Percentiles rank a stretch among this genome's conserved stretches.
Conservation (phyloP, 169 alveolate species). For the Plasmodium falciparum region DNA sequence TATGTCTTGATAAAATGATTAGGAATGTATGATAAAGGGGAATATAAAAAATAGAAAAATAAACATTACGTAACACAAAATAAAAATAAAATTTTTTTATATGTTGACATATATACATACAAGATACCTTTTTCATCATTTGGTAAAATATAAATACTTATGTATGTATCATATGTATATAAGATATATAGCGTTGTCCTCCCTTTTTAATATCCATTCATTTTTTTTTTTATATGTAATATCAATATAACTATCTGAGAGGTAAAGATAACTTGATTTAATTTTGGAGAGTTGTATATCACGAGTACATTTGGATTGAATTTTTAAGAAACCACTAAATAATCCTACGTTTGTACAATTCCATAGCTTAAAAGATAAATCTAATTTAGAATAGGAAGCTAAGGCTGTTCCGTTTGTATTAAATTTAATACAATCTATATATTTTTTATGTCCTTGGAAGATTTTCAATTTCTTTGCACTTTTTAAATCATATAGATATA, state of each 20-base stretch:
- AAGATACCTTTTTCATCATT: too few relatives aligned
- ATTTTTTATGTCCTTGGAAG: constrained; percentile 75
- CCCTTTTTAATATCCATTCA: constrained; percentile 62
- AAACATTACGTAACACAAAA: too few relatives aligned
- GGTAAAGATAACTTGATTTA: constrained; percentile 25
- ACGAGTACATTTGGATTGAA: constrained; percentile 46
- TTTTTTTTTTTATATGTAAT: constrained; percentile 56
- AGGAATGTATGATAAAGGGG: too few relatives aligned
- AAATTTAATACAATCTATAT: constrained; percentile 55
- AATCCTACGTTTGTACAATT: constrained; percentile 73
- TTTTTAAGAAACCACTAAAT: constrained; percentile 68
- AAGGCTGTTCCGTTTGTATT: constrained; percentile 38
- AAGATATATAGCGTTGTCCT: constrained; percentile 51
- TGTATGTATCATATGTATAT: constrained; percentile 15
- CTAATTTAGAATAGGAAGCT: constrained; percentile 75
- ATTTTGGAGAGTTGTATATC: constrained; percentile 66
- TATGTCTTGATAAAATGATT: too few relatives aligned
- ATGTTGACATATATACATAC: neutral
- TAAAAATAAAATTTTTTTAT: neutral
- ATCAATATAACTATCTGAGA: constrained; percentile 57
- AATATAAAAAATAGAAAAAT: too few relatives aligned
- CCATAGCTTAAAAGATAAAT: constrained; percentile 69
- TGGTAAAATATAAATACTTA: neutral
- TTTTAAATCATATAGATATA: constrained; percentile 72
- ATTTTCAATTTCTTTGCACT: constrained; percentile 73